Conservation (phyloP, 208 protist genomes). For the Acanthamoeba culbertsoni region DNA sequence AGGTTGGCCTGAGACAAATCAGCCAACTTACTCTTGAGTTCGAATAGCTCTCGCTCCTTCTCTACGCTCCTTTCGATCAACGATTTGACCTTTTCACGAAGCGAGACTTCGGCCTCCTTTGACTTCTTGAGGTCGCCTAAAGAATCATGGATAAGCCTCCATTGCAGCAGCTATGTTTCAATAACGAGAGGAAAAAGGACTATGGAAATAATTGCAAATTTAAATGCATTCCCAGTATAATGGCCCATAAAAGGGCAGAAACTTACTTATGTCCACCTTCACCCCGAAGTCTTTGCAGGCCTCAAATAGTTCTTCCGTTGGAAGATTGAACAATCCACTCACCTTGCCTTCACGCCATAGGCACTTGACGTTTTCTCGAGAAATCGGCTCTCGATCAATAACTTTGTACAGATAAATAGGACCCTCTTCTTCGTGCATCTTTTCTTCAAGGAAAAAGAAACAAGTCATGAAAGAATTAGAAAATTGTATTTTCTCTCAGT, state of each 20-base stretch:
- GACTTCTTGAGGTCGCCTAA: neutral
- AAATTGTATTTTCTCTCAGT: too few species aligned
- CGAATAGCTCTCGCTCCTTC: slow-evolving; percentile 6
- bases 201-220: neutral
- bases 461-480: neutral
- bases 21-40: slow-evolving; percentile 11
- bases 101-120: neutral
- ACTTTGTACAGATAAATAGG: slow-evolving; percentile 44
- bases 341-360: slow-evolving; percentile 10
- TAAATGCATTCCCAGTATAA: neutral
- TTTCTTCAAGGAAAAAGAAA: neutral
- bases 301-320: slow-evolving; percentile 47
- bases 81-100: neutral
- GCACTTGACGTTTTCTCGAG: neutral
- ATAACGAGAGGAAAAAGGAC: too few species aligned
- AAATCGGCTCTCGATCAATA: neutral
- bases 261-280: slow-evolving; percentile 2
- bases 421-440: neutral
- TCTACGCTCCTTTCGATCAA: slow-evolving; percentile 20
- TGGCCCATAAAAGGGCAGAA: neutral
- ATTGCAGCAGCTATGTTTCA: neutral
- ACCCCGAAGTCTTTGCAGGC: slow-evolving; percentile 45
- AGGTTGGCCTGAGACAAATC: neutral
- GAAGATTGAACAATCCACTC: slow-evolving; percentile 25
- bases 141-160: neutral